A percentile compares a stretch with the other conserved stretches of the same genome.
Evolutionary conservation across 805 yeast genomes (phyloP).

Genomic region (Metschnikowia arizonensis): DNA sequence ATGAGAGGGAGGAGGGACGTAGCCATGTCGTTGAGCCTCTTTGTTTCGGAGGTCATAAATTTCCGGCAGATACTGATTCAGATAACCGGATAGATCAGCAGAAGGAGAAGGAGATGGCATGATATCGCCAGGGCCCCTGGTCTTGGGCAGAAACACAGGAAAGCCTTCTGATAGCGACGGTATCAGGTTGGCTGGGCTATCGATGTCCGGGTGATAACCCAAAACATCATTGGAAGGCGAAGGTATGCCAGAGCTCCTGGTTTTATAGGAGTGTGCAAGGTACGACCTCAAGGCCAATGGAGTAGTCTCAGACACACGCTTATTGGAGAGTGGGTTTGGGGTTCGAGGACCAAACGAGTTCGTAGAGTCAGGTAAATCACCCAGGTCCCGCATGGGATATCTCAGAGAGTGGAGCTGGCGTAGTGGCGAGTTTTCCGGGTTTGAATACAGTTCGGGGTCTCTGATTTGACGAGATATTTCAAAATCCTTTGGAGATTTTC

Average conservation of each 20-base stretch:
- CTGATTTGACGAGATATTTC: neutral
- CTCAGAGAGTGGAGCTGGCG: conserved; percentile 4
- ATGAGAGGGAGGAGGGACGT: too few relatives aligned
- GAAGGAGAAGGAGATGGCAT: neutral
- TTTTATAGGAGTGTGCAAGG: neutral
- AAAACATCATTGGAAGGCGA: neutral
- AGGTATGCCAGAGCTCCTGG: neutral
- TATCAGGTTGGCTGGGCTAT: neutral
- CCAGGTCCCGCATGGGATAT: neutral
- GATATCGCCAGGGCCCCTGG: neutral
- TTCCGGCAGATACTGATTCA: neutral
- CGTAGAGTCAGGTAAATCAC: neutral
- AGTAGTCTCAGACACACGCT: neutral
- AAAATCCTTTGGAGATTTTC: neutral
- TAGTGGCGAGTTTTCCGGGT: neutral
- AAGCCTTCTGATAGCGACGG: neutral
- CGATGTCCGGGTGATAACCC: neutral
- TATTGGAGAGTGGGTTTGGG: neutral
- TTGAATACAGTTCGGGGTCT: neutral
- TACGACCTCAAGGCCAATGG: neutral
- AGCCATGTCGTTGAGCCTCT: neutral
- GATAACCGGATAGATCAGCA: neutral
- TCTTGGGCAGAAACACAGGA: neutral
- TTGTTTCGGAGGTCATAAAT: neutral
- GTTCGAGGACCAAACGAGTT: neutral